phyloP scores from a whole-genome alignment of 768 basidiomycete genomes.

The Rhodotorula sphaerocarpa region DNA sequence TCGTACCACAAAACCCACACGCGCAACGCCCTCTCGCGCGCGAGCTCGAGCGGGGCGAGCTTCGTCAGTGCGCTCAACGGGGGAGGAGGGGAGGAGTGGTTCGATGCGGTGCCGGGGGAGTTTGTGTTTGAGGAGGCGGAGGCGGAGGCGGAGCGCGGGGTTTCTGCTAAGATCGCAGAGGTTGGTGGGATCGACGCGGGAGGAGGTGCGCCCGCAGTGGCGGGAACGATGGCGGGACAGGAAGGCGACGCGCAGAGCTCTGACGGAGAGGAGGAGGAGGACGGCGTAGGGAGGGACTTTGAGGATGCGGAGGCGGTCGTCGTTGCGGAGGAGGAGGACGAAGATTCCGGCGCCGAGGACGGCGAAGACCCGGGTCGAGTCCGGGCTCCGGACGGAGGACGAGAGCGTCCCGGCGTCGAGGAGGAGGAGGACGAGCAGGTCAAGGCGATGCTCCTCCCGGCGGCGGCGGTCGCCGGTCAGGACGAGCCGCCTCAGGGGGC shows the following conservation, averaged over 20 bases:
- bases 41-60: conserved; percentile 17
- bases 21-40: conserved; percentile 2
- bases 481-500: too few relatives aligned
- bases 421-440: conserved; percentile 5
- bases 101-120: conserved; percentile 26
- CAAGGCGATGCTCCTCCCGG: neutral
- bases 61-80: conserved; percentile 17
- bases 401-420: neutral
- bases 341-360: neutral
- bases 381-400: conserved; percentile 15
- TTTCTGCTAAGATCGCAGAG: neutral
- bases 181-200: neutral
- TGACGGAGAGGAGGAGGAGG: conserved; percentile 17
- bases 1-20: conserved; percentile 8
- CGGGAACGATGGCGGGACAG: too few relatives aligned
- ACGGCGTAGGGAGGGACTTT: too few relatives aligned
- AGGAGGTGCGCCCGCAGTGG: too few relatives aligned
- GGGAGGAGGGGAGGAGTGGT: conserved; percentile 14
- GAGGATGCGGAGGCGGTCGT: neutral
- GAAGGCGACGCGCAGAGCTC: too few relatives aligned
- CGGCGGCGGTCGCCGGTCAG: neutral
- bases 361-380: neutral
- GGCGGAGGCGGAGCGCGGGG: neutral
- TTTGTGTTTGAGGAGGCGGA: conserved; percentile 20
- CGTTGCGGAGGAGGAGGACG: neutral